Base-by-base conservation (phyloP, 148 eudicot genomes). In the Dianthus caryophyllus region DNA sequence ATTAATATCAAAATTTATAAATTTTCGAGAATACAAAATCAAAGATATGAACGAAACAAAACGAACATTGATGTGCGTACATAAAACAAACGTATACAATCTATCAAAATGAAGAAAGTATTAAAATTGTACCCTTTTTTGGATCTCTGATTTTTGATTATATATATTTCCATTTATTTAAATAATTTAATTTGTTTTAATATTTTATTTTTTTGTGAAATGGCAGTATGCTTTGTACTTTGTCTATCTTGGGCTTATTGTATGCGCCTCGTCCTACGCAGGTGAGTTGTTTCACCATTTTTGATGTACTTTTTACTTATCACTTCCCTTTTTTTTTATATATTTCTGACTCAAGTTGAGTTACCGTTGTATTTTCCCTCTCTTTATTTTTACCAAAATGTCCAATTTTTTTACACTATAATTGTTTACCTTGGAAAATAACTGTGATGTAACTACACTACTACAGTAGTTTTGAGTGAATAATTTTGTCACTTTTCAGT, bases 181-280 rank as follows among this genome's bases (percentile, higher is more conserved):
- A 7, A 14, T 29, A 41, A 31, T 17, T 43, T 4, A n/a, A 33
- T 33, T 6, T 2, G 2, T 15, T 20, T 25, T n/a, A n/a, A n/a
- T n/a, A n/a, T n/a, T 72, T 25, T 29, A 0, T 49, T 44, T 67
- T 76, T 74, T 18, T 59, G 5, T 54, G 15, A 16, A 9, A 53
- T 58, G 81, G 90, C 97, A 90, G 99, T 94, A 94, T 75, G 88
- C 99, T 47, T 75, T 94, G 77, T 95, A 90, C 73, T 95, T 95
- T 70, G 89, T 95, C 52, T 95, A 90, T 62, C 97, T 95, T 71
- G 99, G 99, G 41, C 81, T 95, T 83, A 78, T 95, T 49, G 99
- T 95, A 7, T 95, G 99, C 55, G 78, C 81, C 41, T 90, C 99
- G 2, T 90, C 99, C 3, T 95, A 95, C 53, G 91, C 96, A 48